Evolutionary conservation across 129 eudicot species (phyloP).

Genomic region (Flaveria linearis): DNA sequence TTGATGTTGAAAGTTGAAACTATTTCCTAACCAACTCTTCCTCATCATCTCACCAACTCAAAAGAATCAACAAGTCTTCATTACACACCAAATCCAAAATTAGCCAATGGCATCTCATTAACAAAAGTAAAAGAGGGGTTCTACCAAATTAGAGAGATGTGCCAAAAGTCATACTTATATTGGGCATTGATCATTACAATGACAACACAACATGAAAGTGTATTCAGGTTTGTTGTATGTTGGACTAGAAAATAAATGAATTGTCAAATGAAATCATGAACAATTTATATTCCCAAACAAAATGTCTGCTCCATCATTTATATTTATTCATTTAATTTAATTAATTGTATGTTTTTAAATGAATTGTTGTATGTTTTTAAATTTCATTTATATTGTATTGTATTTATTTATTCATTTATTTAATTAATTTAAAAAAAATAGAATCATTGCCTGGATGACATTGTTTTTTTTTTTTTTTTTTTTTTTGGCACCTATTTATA

Average conservation of each 20-base stretch:
- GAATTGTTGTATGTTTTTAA: no score
- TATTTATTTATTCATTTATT: not conserved
- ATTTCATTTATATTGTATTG: not conserved
- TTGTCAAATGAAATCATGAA: constrained; percentile 38
- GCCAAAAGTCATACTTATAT: constrained; percentile 26
- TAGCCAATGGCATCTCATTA: constrained; percentile 33
- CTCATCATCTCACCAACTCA: constrained; percentile 39
- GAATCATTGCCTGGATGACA: not conserved
- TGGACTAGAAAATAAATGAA: constrained; percentile 20
- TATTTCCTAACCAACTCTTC: constrained; percentile 17
- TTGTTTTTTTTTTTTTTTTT: not conserved
- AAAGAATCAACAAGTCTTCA: constrained; percentile 29
- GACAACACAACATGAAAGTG: constrained; percentile 29
- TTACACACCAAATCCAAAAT: constrained; percentile 32
- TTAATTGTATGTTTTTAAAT: no score
- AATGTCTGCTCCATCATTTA: constrained; percentile 37
- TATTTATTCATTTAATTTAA: not conserved
- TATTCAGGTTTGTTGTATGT: constrained; percentile 18
- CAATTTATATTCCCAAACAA: constrained; percentile 32
- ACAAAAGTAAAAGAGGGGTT: constrained; percentile 25
- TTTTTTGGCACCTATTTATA: not conserved
- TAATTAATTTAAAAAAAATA: not conserved
- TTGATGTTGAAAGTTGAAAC: constrained; percentile 9
- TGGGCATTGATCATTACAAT: constrained; percentile 27
- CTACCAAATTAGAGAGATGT: constrained; percentile 39